A percentile compares a stretch with the other conserved stretches of the same genome.
These are phyloP conservation scores for Knoxia roxburghii DNA, from an alignment of 257 asterid genomes.

Conservation along the genomic window DNA sequence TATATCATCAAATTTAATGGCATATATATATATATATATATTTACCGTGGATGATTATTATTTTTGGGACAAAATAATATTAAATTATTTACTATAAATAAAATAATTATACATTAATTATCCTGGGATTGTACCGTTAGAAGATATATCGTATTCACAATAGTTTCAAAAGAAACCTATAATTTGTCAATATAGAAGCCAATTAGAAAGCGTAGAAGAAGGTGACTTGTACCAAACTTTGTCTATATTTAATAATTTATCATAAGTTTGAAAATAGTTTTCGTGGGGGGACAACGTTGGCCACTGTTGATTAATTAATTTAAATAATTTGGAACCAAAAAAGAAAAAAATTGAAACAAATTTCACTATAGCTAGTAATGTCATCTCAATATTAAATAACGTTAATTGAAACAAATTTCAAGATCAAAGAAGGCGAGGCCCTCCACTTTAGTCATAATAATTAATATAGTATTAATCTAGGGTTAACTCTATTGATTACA, in stretches of 20 bases:
- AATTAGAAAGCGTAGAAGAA: background rate
- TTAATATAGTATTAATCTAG: no score
- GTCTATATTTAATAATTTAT: constrained; percentile 28
- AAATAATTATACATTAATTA: no score
- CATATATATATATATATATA: no score
- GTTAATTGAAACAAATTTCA: constrained; percentile 5
- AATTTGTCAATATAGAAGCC: background rate
- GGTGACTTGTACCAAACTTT: constrained; percentile 24
- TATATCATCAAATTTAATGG: no score
- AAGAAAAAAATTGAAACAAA: constrained; percentile 23
- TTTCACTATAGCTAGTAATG: constrained; percentile 13
- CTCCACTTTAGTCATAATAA: no score
- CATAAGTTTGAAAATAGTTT: constrained; percentile 23
- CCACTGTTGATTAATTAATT: constrained; percentile 24
- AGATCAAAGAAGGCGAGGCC: constrained; percentile 26
- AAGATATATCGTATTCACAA: no score
- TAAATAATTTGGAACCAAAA: background rate
- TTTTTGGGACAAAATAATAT: no score
- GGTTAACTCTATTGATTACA: no score
- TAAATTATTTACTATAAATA: no score
- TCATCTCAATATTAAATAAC: constrained; percentile 5
- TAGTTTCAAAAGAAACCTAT: no score
- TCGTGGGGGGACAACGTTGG: constrained; percentile 33
- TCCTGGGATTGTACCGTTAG: background rate
- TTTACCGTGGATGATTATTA: no score